phyloP scores from a whole-genome alignment of 768 basidiomycete genomes.

The Hypsizygus marmoreus region DNA sequence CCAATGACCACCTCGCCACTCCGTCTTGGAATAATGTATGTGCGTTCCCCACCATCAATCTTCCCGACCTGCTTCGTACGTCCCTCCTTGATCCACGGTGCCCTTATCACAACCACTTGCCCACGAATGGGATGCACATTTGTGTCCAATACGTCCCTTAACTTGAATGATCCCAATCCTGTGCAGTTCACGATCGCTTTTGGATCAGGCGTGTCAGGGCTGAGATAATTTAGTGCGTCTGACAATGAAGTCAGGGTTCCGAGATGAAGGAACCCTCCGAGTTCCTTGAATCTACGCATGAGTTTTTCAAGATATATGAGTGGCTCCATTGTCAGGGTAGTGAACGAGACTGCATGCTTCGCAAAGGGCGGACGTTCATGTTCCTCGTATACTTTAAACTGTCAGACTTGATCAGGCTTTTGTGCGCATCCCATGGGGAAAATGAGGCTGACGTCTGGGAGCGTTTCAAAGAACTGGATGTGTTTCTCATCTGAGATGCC shows the following conservation, averaged over 20 bases:
- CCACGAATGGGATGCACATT: slow-evolving; percentile 15
- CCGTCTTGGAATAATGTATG: slow-evolving; percentile 16
- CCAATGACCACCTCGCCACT: slow-evolving; percentile 19
- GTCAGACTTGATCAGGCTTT: not conserved
- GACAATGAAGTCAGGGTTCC: slow-evolving; percentile 9
- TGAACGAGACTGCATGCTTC: slow-evolving; percentile 17
- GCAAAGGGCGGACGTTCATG: slow-evolving; percentile 4
- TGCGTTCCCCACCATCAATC: slow-evolving; percentile 11
- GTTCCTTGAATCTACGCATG: slow-evolving; percentile 2
- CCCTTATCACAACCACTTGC: slow-evolving; percentile 14
- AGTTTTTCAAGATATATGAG: slow-evolving; percentile 12
- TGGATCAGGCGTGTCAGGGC: not conserved
- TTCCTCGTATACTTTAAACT: slow-evolving; percentile 10
- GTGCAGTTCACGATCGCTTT: slow-evolving; percentile 16
- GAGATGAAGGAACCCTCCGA: slow-evolving; percentile 11
- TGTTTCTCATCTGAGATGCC: slow-evolving; percentile 13
- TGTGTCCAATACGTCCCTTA: slow-evolving; percentile 11
- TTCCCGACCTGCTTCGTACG: slow-evolving; percentile 16
- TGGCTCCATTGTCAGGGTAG: slow-evolving; percentile 15
- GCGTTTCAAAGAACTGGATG: slow-evolving; percentile 12
- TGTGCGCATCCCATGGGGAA: not conserved
- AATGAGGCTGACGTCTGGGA: slow-evolving; percentile 13
- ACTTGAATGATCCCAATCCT: slow-evolving; percentile 9
- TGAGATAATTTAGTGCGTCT: slow-evolving; percentile 4
- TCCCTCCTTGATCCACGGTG: slow-evolving; percentile 18